Conservation (phyloP, 192 early-diverging fungal species). For the Podila horticola region DNA sequence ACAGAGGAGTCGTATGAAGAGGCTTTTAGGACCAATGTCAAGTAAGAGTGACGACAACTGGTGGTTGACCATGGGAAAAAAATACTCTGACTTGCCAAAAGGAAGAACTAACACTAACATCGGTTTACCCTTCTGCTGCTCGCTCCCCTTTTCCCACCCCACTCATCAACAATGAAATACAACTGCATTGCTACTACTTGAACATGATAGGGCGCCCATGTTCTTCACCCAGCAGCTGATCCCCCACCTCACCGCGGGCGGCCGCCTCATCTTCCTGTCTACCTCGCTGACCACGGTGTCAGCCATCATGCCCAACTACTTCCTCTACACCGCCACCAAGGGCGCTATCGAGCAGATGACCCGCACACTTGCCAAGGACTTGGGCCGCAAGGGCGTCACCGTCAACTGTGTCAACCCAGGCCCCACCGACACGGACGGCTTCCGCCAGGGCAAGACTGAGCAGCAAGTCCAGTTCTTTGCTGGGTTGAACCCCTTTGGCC, state of each 20-base stretch:
- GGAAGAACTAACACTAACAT: not conserved
- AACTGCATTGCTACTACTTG: not conserved
- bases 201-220: constrained; percentile 64
- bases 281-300: constrained; percentile 74
- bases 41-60: constrained; percentile 14
- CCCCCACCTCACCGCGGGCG: constrained; percentile 77
- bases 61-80: not conserved
- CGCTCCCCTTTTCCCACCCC: constrained; percentile 12
- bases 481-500: not conserved
- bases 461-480: constrained; percentile 13
- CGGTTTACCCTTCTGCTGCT: not conserved
- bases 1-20: constrained; percentile 89
- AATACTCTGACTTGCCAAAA: not conserved
- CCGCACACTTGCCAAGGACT: constrained; percentile 74
- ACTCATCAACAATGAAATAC: constrained; percentile 16
- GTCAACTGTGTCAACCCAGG: constrained; percentile 40
- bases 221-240: constrained; percentile 82
- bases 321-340: constrained; percentile 81
- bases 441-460: constrained; percentile 24
- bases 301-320: constrained; percentile 78
- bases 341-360: constrained; percentile 83
- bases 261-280: constrained; percentile 80
- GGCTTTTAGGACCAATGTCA: constrained; percentile 82
- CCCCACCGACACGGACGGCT: constrained; percentile 38
- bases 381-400: constrained; percentile 29